A percentile compares a stretch with the other conserved stretches of the same genome.
Evolutionary conservation across 2,329 filamentous ascomycete genomes (phyloP).

Genomic region (Cryphonectria carpinicola): DNA sequence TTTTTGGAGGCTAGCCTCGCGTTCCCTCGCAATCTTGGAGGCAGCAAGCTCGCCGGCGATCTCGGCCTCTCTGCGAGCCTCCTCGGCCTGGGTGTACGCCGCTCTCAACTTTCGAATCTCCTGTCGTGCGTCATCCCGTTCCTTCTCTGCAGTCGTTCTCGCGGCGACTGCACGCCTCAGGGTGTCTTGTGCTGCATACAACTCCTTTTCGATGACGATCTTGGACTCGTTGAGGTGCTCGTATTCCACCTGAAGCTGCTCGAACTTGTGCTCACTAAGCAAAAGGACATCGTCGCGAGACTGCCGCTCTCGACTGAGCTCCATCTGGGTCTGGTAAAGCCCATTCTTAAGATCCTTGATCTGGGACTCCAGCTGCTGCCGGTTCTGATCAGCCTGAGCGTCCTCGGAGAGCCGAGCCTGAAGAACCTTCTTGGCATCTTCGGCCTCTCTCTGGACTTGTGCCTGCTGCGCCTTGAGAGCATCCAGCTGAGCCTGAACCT

Average conservation of each 20-base stretch:
- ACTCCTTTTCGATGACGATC: conserved; percentile 96
- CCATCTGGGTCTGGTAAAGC: conserved; percentile 81
- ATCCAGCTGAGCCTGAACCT: conserved; percentile 85
- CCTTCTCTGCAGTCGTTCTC: conserved; percentile 76
- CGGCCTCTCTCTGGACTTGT: conserved; percentile 85
- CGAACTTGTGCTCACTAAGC: conserved; percentile 85
- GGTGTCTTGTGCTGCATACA: conserved; percentile 93
- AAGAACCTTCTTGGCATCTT: conserved; percentile 83
- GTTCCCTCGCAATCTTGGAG: conserved; percentile 77
- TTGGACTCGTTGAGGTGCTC: conserved; percentile 90
- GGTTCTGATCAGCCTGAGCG: conserved; percentile 78
- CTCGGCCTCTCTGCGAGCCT: conserved; percentile 82
- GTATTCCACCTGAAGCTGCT: conserved; percentile 81
- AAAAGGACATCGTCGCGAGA: conserved; percentile 92
- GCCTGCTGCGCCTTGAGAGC: conserved; percentile 82
- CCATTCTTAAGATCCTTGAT: conserved; percentile 85
- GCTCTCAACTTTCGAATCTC: conserved; percentile 83
- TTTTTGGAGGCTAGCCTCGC: conserved; percentile 74
- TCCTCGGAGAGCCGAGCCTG: conserved; percentile 90
- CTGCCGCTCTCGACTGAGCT: conserved; percentile 88
- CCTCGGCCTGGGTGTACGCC: conserved; percentile 83
- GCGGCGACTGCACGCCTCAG: conserved; percentile 85
- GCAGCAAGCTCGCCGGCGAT: conserved; percentile 78
- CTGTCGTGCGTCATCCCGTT: conserved; percentile 84
- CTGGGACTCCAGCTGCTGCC: conserved; percentile 83